These are phyloP conservation scores for Artemisia princeps DNA, from an alignment of 140 eudicot genomes.

Conservation along the genomic window DNA sequence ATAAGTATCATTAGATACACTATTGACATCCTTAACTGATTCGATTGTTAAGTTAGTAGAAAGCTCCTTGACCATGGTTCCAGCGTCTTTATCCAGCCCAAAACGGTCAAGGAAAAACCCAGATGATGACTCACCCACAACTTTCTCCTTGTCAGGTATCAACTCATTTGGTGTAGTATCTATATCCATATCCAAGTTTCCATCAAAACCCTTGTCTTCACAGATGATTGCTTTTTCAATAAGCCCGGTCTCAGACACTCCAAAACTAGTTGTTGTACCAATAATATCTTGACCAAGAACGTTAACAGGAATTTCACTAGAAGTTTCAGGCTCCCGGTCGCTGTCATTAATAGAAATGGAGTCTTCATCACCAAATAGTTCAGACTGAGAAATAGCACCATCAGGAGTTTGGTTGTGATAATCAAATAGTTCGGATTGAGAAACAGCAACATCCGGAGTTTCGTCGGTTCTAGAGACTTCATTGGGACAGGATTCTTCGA, in stretches of 20 bases:
- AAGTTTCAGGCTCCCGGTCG: conserved; percentile 16
- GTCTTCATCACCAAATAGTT: conserved; percentile 19
- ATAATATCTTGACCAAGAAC: no score
- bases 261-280: conserved; percentile 5
- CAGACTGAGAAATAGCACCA: conserved; percentile 7
- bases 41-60: not conserved
- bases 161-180: conserved; percentile 24
- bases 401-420: conserved; percentile 15
- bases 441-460: conserved; percentile 25
- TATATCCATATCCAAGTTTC: conserved; percentile 21
- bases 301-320: conserved; percentile 9
- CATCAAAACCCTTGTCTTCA: conserved; percentile 25
- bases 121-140: conserved; percentile 29
- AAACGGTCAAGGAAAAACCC: conserved; percentile 23
- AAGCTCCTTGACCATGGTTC: conserved; percentile 19
- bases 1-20: conserved; percentile 19
- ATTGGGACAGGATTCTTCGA: conserved; percentile 32
- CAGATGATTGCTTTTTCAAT: conserved; percentile 27
- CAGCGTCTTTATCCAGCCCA: conserved; percentile 27
- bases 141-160: conserved; percentile 30
- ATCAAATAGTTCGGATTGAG: not conserved
- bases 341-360: conserved; percentile 23
- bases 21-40: conserved; percentile 15
- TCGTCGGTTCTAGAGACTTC: conserved; percentile 32
- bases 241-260: conserved; percentile 22